Evolutionary conservation across 805 yeast species (phyloP).

Genomic region (Yamadazyma ubonensis): DNA sequence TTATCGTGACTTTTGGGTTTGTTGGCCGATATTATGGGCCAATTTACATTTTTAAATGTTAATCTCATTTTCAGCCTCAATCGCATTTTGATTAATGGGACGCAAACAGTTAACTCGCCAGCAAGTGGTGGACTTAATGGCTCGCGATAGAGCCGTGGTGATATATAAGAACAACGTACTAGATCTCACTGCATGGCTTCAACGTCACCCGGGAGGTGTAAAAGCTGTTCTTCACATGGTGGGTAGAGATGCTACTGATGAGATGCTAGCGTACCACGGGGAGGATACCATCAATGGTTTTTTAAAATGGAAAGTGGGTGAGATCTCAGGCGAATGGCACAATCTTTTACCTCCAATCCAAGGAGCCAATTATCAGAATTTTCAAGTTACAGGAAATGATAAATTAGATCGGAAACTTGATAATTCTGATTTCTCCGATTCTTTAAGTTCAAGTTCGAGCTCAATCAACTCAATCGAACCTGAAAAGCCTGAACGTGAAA

Average conservation of each 20-base stretch:
- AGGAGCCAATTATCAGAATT: slow-evolving; percentile 50
- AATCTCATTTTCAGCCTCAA: neutral
- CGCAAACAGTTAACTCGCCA: slow-evolving; percentile 3
- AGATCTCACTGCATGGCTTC: slow-evolving; percentile 68
- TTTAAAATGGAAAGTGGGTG: slow-evolving; percentile 63
- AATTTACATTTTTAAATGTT: too few species aligned
- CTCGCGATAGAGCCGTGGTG: slow-evolving; percentile 67
- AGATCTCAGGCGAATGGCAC: slow-evolving; percentile 62
- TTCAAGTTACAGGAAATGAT: neutral
- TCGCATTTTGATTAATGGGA: slow-evolving; percentile 3
- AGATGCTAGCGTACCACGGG: slow-evolving; percentile 80
- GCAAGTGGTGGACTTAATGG: slow-evolving; percentile 36
- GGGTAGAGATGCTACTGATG: slow-evolving; percentile 89
- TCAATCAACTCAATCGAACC: neutral
- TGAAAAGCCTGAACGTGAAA: neutral
- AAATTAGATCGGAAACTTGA: slow-evolving; percentile 17
- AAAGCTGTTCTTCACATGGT: slow-evolving; percentile 80
- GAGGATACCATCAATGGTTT: slow-evolving; percentile 55
- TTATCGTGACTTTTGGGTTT: too few species aligned
- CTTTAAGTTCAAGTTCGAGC: slow-evolving; percentile 11
- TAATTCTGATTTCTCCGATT: slow-evolving; percentile 14
- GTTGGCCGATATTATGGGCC: neutral
- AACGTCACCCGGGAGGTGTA: slow-evolving; percentile 85
- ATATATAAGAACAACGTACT: slow-evolving; percentile 62
- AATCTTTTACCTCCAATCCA: slow-evolving; percentile 86